Evolutionary conservation across 2,329 filamentous ascomycete genomes (phyloP).

Genomic region (Hypomyces perniciosus): DNA sequence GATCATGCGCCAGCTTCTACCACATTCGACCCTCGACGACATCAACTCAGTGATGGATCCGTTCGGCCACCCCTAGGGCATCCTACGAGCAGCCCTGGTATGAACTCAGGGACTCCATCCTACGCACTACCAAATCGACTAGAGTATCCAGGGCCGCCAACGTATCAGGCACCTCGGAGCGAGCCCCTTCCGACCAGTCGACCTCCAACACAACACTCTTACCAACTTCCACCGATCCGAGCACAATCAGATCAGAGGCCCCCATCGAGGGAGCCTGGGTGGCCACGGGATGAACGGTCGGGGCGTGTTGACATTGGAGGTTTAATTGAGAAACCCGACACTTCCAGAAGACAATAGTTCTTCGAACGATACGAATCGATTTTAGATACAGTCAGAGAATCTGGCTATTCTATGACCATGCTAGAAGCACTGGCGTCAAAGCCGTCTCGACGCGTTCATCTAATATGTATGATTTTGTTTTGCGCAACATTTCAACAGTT

Average conservation of each 20-base stretch:
- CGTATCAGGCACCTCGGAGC: constrained; percentile 49
- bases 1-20: constrained; percentile 42
- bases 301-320: constrained; percentile 56
- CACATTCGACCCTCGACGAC: constrained; percentile 41
- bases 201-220: constrained; percentile 29
- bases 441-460: background rate
- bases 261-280: constrained; percentile 20
- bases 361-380: background rate
- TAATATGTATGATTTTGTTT: background rate
- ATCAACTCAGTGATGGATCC: constrained; percentile 35
- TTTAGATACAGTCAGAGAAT: background rate
- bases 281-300: constrained; percentile 44
- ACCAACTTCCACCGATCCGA: constrained; percentile 45
- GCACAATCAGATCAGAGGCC: constrained; percentile 27
- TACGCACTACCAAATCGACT: constrained; percentile 41
- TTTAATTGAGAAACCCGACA: constrained; percentile 53
- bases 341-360: constrained; percentile 23
- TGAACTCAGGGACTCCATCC: constrained; percentile 10
- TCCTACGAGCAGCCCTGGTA: constrained; percentile 28
- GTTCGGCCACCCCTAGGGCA: constrained; percentile 12
- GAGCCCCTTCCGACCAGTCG: constrained; percentile 36
- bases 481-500: background rate
- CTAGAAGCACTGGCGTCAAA: no score
- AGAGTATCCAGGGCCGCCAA: constrained; percentile 41
- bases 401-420: no score